Evolutionary conservation across 2,329 filamentous ascomycete species (phyloP).

Genomic region (Apiospora saccharicola): DNA sequence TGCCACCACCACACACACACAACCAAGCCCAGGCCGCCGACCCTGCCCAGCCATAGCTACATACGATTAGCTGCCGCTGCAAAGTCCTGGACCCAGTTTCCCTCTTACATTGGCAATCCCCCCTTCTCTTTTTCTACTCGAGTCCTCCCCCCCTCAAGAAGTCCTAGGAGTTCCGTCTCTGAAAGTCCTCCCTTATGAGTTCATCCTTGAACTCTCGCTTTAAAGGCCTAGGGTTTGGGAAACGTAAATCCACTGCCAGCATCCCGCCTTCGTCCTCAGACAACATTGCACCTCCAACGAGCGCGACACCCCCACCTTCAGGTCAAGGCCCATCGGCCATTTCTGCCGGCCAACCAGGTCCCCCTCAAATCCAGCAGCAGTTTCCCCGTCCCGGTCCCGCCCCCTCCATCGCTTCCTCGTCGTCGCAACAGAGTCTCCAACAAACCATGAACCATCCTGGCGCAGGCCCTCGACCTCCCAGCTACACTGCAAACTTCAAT

Average conservation of each 20-base stretch:
- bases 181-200: slow-evolving; percentile 64
- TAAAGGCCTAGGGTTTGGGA: slow-evolving; percentile 82
- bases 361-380: slow-evolving; percentile 60
- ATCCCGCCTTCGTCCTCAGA: slow-evolving; percentile 54
- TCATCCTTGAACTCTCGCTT: slow-evolving; percentile 78
- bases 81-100: slow-evolving; percentile 28
- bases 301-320: slow-evolving; percentile 44
- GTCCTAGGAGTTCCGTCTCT: slow-evolving; percentile 17
- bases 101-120: slow-evolving; percentile 35
- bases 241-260: slow-evolving; percentile 75
- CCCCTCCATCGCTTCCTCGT: slow-evolving; percentile 55
- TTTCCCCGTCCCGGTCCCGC: slow-evolving; percentile 47
- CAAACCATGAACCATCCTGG: slow-evolving; percentile 68
- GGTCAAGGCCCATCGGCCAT: slow-evolving; percentile 21
- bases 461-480: slow-evolving; percentile 67
- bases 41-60: slow-evolving; percentile 14
- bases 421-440: slow-evolving; percentile 55
- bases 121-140: slow-evolving; percentile 35
- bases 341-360: slow-evolving; percentile 28
- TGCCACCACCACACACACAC: slow-evolving; percentile 3
- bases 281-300: slow-evolving; percentile 37
- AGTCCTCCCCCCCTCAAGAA: slow-evolving; percentile 44
- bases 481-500: slow-evolving; percentile 66
- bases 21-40: slow-evolving; percentile 13
- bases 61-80: slow-evolving; percentile 16